phyloP scores from a whole-genome alignment of 2,329 filamentous ascomycete species.

The Ustulina deusta region DNA sequence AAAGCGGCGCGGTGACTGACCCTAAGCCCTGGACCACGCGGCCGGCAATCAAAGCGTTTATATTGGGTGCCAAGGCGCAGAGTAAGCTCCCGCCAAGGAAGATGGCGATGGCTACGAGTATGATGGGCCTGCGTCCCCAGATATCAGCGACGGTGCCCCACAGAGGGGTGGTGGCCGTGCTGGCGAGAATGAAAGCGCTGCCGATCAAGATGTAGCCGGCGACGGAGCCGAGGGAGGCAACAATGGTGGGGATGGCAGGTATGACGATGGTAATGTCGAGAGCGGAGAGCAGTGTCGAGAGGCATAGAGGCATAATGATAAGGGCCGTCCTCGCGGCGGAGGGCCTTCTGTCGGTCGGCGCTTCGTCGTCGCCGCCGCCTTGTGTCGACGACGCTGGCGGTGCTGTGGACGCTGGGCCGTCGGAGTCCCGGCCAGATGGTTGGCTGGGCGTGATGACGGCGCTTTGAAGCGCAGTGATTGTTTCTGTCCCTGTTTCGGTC shows the following conservation, averaged over 20 bases:
- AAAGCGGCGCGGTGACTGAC: conserved; percentile 15
- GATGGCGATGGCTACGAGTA: conserved; percentile 60
- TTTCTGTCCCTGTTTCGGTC: conserved; percentile 21
- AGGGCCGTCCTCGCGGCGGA: conserved; percentile 38
- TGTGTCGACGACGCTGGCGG: conserved; percentile 4
- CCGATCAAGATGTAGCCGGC: conserved; percentile 84
- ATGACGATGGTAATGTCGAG: conserved; percentile 70
- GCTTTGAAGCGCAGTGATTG: conserved; percentile 21
- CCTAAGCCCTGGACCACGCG: conserved; percentile 63
- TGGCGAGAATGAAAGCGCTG: conserved; percentile 76
- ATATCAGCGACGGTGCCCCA: conserved; percentile 75
- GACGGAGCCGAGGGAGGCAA: conserved; percentile 68
- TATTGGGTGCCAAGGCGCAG: conserved; percentile 59
- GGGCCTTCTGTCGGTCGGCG: conserved; percentile 7
- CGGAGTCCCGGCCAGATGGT: conserved; percentile 5
- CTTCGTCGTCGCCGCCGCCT: conserved; percentile 9
- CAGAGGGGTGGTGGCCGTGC: conserved; percentile 74
- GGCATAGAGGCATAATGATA: conserved; percentile 56
- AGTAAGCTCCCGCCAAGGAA: conserved; percentile 66
- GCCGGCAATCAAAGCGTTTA: conserved; percentile 61
- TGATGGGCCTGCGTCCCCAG: conserved; percentile 67
- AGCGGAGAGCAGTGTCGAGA: conserved; percentile 59
- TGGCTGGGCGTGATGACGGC: conserved; percentile 15
- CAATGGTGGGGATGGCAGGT: conserved; percentile 71
- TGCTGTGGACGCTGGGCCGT: conserved; percentile 8